These are phyloP conservation scores for Neltuma alba DNA, from an alignment of 306 rosid species.

Conservation along the genomic window DNA sequence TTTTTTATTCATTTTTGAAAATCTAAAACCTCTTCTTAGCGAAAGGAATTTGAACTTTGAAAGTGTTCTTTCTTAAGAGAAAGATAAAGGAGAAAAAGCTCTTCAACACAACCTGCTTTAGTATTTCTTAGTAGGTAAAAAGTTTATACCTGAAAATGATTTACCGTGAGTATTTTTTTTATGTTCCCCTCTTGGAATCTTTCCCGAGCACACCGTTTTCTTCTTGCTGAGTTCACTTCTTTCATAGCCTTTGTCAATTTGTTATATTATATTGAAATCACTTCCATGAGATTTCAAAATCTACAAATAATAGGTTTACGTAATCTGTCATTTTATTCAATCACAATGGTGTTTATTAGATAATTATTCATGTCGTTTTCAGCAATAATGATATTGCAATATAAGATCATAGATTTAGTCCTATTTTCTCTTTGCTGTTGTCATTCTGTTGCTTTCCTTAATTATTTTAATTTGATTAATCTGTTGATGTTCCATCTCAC, in stretches of 20 bases:
- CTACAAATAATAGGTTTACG: constrained; percentile 5
- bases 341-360: constrained; percentile 30
- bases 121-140: background rate
- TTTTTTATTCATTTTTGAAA: background rate
- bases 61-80: constrained; percentile 1
- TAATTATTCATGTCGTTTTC: constrained; percentile 36
- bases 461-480: constrained; percentile 19
- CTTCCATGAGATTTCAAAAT: constrained; percentile 14
- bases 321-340: constrained; percentile 36
- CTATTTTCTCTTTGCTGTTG: constrained; percentile 35
- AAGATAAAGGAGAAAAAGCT: background rate
- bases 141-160: background rate
- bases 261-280: background rate
- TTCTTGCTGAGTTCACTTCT: constrained; percentile 3
- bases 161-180: background rate
- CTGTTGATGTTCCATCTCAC: constrained; percentile 46
- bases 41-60: background rate
- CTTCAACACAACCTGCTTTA: background rate
- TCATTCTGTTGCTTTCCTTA: background rate
- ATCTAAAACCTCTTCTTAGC: background rate
- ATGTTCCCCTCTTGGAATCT: background rate
- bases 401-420: constrained; percentile 35
- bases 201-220: background rate
- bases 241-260: constrained; percentile 4
- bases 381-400: constrained; percentile 14